Evolutionary conservation across 2,329 filamentous ascomycete genomes (phyloP), one percentile per base, ranked within the genome.

Genomic region (Chalaropsis ovoidea): DNA sequence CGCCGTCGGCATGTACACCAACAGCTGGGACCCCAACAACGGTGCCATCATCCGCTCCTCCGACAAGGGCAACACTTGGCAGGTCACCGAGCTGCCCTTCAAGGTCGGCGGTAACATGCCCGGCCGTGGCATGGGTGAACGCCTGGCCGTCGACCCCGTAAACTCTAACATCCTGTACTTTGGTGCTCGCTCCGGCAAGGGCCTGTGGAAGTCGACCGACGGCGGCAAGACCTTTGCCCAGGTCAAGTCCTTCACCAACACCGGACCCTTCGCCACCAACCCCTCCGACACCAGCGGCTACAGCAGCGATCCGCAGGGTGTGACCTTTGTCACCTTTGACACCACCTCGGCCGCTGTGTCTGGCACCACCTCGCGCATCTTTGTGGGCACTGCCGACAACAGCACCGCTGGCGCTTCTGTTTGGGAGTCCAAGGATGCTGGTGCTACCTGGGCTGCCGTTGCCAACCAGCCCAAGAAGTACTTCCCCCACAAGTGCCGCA

Each of bases 91-190:
- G 5, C 75, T 85, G 0, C 76, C 80, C 1, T 85, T 85, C 75
- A 85, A 85, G 71, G 80, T 83, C 58, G 82, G 82, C 7, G 82
- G 82, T 0, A 85, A 85, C 70, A 84, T 84, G 81, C 82, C 82
- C 7, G 82, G 82, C 1, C 78, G 82, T 35, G 82, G 82, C 7
- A 80, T 79, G 72, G 82, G 82, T 17, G 82, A 84, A 71, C 77
- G 82, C 15, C 77, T 85, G 4, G 81, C 81, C 1, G 77, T 85
- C 8, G 82, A 85, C 70, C 82, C 82, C 1, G 77, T 80, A 58
- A 81, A 82, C 69, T 79, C 81, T 45, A 77, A 80, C 35, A 80
- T 84, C 67, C 70, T 85, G 27, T 84, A 81, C 71, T 83, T 84
- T 65, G 82, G 82, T 2, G 81, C 82, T 1, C 77, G 82, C 54